Base-by-base conservation (phyloP, 441 rosid genomes). In the Manihot esculenta region DNA sequence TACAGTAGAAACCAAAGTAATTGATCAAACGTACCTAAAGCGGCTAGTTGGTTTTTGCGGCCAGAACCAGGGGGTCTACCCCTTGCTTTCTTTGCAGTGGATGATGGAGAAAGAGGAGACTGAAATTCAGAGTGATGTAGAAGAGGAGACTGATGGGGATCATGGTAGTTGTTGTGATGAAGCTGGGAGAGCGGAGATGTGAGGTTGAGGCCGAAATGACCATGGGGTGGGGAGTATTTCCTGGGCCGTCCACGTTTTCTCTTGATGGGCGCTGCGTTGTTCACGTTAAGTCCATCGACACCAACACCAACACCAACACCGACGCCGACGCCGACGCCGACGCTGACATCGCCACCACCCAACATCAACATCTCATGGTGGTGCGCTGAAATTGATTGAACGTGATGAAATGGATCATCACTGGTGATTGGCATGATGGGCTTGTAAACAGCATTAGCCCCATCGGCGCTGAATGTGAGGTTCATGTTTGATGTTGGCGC, bases 161-260 rank as follows among this genome's bases (percentile, higher is more conserved):
- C 55, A 2, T 51, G 55, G 10, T 50, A 10, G 10, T 50, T 21
- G 8, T 23, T 33, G 1, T 44, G 54, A 8, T 45, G 67, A 21
- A 23, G 35, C 3, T 58, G 42, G 17, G 30, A 26, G 8, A 8
- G 53, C 2, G 67, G 67, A 8, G 54, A 41, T 1, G 66, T 41
- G 7, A 62, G 66, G 47, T 62, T 24, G 6, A 62, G 24, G 47
- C 65, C 20, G 3, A 62, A 21, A 21, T 44, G 24, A 24, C 26
- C 38, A 24, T 44, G 67, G 2, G 66, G 66, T 14, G 67, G 67
- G 1, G 67, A 64, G 21, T 64, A 64, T 24, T 64, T 64, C 26
- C 67, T 64, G 18, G 67, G 67, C 54, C 67, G 35, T 11, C 67
- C 67, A 44, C 67, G 67, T 64, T 64, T 64, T 41, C 67, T 44